Conservation (phyloP, 352 stramenopile species). For the Pythium rhizo-oryzae region DNA sequence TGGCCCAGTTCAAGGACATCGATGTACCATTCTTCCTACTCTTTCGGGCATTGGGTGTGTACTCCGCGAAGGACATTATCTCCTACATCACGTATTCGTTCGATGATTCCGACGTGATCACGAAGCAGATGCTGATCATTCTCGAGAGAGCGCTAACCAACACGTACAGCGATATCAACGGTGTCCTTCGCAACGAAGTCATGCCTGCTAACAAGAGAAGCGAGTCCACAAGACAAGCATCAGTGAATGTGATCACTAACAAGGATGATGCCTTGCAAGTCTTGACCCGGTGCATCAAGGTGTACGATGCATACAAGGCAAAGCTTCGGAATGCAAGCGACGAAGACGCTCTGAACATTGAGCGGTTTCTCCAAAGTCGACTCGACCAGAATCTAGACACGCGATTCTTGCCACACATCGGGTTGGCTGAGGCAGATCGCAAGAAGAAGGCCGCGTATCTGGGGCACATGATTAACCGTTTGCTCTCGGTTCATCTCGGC, state of each 20-base stretch:
- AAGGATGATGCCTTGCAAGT: slow-evolving; percentile 14
- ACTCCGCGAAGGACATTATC: slow-evolving; percentile 21
- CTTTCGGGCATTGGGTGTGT: slow-evolving; percentile 17
- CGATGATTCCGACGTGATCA: slow-evolving; percentile 11
- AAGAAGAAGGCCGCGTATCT: slow-evolving; percentile 22
- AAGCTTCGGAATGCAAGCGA: not conserved
- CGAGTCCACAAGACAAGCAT: slow-evolving; percentile 6
- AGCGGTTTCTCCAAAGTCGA: slow-evolving; percentile 9
- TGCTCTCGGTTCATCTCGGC: slow-evolving; percentile 17
- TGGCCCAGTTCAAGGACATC: slow-evolving; percentile 22
- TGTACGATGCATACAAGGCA: slow-evolving; percentile 3
- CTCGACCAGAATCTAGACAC: slow-evolving; percentile 15
- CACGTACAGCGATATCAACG: slow-evolving; percentile 18
- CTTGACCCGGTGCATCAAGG: slow-evolving; percentile 13
- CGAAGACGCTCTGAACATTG: slow-evolving; percentile 19
- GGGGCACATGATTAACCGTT: slow-evolving; percentile 20
- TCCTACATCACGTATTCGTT: slow-evolving; percentile 25
- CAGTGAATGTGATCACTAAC: slow-evolving; percentile 23
- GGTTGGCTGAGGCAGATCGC: not conserved
- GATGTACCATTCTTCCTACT: slow-evolving; percentile 25
- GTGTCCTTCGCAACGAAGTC: slow-evolving; percentile 5
- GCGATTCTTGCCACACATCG: slow-evolving; percentile 16
- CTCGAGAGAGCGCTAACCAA: slow-evolving; percentile 17
- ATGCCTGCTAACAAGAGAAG: slow-evolving; percentile 10
- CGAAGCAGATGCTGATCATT: slow-evolving; percentile 20